Conservation (phyloP, 345 rosid species). For the Rhodamnia argentea region DNA sequence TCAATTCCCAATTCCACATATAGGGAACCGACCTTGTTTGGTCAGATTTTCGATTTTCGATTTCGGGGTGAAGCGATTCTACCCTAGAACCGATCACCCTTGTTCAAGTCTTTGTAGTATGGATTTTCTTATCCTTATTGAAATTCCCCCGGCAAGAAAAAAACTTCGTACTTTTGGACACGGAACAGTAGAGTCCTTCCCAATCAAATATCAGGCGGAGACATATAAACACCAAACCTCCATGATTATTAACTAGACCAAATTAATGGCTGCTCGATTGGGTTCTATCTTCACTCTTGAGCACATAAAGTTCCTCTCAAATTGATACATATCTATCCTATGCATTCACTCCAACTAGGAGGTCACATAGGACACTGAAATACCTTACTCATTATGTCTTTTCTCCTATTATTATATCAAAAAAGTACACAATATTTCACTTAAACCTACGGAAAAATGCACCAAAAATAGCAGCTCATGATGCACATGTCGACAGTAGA, state of each 20-base stretch:
- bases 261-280: not conserved
- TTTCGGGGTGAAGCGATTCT: rapidly evolving
- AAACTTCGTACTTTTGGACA: not conserved
- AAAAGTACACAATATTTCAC: not conserved
- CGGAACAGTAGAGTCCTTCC: no score
- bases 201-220: not conserved
- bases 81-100: not conserved
- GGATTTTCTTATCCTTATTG: not conserved
- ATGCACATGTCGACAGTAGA: not conserved
- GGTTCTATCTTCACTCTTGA: not conserved
- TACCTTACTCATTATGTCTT: not conserved
- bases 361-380: not conserved
- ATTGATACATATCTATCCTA: not conserved
- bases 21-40: not conserved
- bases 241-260: not conserved
- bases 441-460: not conserved
- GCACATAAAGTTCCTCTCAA: not conserved
- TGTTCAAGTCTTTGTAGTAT: not conserved
- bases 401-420: not conserved
- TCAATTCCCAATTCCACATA: rapidly evolving
- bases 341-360: not conserved
- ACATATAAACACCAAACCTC: not conserved
- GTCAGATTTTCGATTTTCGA: rapidly evolving
- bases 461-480: not conserved
- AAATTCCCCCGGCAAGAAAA: not conserved